phyloP scores from a whole-genome alignment of 257 asterid genomes.

The Salvia miltiorrhiza region DNA sequence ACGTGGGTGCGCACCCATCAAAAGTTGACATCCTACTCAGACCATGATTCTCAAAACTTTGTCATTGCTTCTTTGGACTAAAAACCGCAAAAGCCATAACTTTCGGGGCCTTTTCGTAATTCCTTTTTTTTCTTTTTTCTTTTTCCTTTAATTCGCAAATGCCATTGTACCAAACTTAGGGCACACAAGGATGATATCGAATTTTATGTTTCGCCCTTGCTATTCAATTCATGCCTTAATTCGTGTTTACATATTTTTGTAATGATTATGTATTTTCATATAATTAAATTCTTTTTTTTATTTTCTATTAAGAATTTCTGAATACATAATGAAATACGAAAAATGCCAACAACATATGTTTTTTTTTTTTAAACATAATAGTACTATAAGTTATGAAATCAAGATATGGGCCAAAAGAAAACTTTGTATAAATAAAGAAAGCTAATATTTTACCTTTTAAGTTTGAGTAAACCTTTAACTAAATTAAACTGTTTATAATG shows the following conservation, averaged over 20 bases:
- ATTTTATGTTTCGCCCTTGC: not conserved
- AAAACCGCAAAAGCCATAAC: slow-evolving; percentile 18
- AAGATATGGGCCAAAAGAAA: too few relatives aligned
- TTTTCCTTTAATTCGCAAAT: not conserved
- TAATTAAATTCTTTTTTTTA: too few relatives aligned
- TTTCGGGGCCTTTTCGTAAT: slow-evolving; percentile 21
- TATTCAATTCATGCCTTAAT: not conserved
- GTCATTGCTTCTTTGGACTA: slow-evolving; percentile 22
- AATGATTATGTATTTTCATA: not conserved
- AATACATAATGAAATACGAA: too few relatives aligned
- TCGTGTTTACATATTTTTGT: not conserved
- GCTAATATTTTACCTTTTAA: not conserved
- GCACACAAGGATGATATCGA: not conserved
- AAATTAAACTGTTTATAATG: too few relatives aligned
- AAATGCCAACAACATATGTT: too few relatives aligned
- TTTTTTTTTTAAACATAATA: too few relatives aligned
- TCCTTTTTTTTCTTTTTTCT: not conserved
- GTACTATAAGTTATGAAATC: too few relatives aligned
- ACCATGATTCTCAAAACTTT: slow-evolving; percentile 29
- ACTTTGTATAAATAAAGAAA: not conserved
- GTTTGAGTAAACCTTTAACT: too few relatives aligned
- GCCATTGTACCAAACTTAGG: slow-evolving; percentile 18
- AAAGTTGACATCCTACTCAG: slow-evolving; percentile 44
- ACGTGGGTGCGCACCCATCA: slow-evolving; percentile 31
- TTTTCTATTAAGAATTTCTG: too few relatives aligned